Conservation (phyloP, 2,329 filamentous ascomycete genomes). For the Diatrype stigma region DNA sequence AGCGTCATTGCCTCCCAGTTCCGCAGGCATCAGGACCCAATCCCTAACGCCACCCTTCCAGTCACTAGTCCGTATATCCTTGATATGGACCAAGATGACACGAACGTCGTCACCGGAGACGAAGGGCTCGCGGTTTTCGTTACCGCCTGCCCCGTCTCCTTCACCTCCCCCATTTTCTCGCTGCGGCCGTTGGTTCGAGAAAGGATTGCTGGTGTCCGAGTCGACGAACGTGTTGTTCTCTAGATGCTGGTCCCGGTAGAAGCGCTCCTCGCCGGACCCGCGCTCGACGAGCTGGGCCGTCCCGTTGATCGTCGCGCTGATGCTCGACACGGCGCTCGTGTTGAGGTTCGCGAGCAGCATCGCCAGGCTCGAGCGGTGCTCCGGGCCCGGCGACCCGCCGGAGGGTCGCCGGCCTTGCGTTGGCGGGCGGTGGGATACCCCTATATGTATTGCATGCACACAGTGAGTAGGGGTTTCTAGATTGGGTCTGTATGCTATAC, state of each 20-base stretch:
- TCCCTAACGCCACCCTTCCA: conserved; percentile 94
- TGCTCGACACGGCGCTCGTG: conserved; percentile 78
- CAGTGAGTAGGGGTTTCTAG: no score
- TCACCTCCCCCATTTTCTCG: conserved; percentile 27
- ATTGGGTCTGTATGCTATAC: no score
- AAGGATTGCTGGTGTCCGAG: conserved; percentile 45
- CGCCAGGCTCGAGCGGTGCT: conserved; percentile 70
- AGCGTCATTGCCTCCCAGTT: conserved; percentile 18
- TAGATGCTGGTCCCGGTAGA: conserved; percentile 77
- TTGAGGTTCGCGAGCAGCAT: conserved; percentile 87
- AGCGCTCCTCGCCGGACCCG: conserved; percentile 78
- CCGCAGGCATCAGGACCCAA: conserved; percentile 48
- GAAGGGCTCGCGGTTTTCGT: conserved; percentile 61
- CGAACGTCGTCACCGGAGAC: conserved; percentile 78
- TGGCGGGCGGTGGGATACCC: conserved; percentile 88
- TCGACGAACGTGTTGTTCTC: conserved; percentile 87
- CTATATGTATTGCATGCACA: conserved; percentile 32
- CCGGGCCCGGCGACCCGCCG: conserved; percentile 60
- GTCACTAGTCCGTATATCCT: conserved; percentile 83
- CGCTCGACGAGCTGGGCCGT: conserved; percentile 66
- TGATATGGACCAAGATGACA: conserved; percentile 81
- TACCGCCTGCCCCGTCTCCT: conserved; percentile 44
- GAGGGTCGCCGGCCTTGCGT: conserved; percentile 59
- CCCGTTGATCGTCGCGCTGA: conserved; percentile 93
- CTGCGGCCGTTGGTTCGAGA: conserved; percentile 29